A percentile compares a stretch with the other conserved stretches of the same genome.
phyloP scores from a whole-genome alignment of 352 stramenopile species.

The Phytopythium cucurbitacearum region DNA sequence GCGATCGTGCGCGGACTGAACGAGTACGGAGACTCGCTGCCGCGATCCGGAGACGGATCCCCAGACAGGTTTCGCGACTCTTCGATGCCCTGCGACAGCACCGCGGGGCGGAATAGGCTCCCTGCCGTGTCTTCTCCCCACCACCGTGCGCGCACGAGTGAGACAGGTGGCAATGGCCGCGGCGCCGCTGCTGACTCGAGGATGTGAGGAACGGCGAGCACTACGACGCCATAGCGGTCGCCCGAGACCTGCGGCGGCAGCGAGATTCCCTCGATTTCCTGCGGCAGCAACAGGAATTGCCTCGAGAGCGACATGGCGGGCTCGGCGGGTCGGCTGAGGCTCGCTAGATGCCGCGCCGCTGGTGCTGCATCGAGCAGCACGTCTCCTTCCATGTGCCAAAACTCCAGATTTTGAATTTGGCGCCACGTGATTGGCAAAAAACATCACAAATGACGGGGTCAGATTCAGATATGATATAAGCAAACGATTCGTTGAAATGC shows the following conservation, averaged over 20 bases:
- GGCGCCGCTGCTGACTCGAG: constrained; percentile 26
- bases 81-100: constrained; percentile 9
- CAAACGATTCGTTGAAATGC: too few species aligned
- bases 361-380: too few species aligned
- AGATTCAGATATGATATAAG: too few species aligned
- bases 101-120: constrained; percentile 40
- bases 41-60: too few species aligned
- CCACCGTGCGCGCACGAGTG: constrained; percentile 53
- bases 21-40: neutral
- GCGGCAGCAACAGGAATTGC: constrained; percentile 18
- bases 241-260: constrained; percentile 40
- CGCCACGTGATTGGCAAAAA: too few species aligned
- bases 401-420: neutral
- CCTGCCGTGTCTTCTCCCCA: constrained; percentile 44
- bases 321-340: neutral
- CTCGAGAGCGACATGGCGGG: constrained; percentile 20
- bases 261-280: constrained; percentile 31
- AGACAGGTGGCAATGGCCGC: constrained; percentile 18
- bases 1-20: constrained; percentile 18
- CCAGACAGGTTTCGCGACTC: constrained; percentile 2
- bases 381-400: neutral
- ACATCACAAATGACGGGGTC: too few species aligned
- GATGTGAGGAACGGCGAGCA: constrained; percentile 39
- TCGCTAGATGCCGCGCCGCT: too few species aligned
- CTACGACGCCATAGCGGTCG: constrained; percentile 15